Percentiles rank a stretch among this genome's conserved stretches.
phyloP scores from a whole-genome alignment of 225 moss, liverwort and hornwort genomes.

The Marchantia paleacea region DNA sequence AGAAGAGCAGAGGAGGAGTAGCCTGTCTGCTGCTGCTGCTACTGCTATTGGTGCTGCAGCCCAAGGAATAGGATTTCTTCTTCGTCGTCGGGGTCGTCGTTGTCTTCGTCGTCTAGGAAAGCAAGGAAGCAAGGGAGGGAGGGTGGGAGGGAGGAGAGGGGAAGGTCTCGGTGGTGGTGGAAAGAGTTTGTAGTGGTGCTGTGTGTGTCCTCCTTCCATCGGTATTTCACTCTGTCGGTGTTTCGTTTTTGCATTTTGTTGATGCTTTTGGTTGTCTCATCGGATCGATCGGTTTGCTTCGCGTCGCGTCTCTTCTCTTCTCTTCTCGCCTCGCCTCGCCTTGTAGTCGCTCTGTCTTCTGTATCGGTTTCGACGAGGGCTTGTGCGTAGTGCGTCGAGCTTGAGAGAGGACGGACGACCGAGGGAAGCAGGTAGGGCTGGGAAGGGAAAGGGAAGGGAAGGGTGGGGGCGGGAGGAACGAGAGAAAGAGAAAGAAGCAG shows the following conservation, averaged over 20 bases:
- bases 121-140: background rate
- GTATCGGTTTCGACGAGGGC: background rate
- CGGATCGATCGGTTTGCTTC: conserved; percentile 7
- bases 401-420: background rate
- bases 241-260: conserved; percentile 1
- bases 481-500: background rate
- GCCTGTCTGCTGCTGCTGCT: conserved; percentile 15
- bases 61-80: conserved; percentile 12
- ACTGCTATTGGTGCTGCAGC: background rate
- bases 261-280: background rate
- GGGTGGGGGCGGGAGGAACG: no score
- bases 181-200: conserved; percentile 5
- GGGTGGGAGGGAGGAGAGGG: background rate
- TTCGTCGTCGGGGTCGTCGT: background rate
- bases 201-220: background rate
- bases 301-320: no score
- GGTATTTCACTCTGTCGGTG: background rate
- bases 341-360: no score
- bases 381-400: background rate
- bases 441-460: no score
- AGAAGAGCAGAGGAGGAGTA: conserved; percentile 13
- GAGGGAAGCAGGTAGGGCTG: background rate
- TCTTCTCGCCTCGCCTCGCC: background rate
- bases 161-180: conserved; percentile 5
- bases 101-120: background rate